Base-by-base conservation (phyloP, 805 yeast species). In the Suhomyces emberorum region DNA sequence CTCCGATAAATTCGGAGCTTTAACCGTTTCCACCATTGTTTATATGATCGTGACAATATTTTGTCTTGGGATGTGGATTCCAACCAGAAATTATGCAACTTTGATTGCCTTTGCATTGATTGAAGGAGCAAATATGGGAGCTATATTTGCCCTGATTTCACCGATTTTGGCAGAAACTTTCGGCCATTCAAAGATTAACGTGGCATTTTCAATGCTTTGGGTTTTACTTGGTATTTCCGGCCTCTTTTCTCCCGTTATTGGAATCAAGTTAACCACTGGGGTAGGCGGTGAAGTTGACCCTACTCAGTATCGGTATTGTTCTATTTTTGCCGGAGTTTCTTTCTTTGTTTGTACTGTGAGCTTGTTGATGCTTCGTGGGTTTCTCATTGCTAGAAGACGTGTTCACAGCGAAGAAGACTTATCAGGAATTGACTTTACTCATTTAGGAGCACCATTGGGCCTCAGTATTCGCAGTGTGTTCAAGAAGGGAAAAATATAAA, bases 1-100 rank as follows among this genome's bases (percentile, higher is more conserved):
- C n/a, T 38, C 53, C 4, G 57, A 53, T 24, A 31, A 30, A 9
- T 39, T 38, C 24, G 59, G 58, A 1, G 31, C 33, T 24, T 24
- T 28, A 17, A 37, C 43, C 11, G 44, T 46, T 25, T 38, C 54
- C 3, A 28, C 38, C n/a, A 38, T 28, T 11, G 50, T 50, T 9
- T 52, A 53, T 41, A 15, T 44, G 14, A 16, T 52, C 3, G 30
- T 39, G 12, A 49, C 47, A 8, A 35, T 51, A 9, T 44, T 49
- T 15, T 46, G 47, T 18, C 48, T 52, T 29, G 55, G 48, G 4
- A 52, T 53, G 47, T 52, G 57, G 57, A 46, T 53, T 25, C 57
- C 57, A 1, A 54, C 55, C 1, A 37, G 43, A 14, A 52, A 48
- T 38, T 49, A 32, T 22, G 56, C 48, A 25, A 51, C 47, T 15